Evolutionary conservation across 331 rosid genomes (phyloP), one percentile per base, ranked within the genome.

Genomic region (Acacia pycnantha): DNA sequence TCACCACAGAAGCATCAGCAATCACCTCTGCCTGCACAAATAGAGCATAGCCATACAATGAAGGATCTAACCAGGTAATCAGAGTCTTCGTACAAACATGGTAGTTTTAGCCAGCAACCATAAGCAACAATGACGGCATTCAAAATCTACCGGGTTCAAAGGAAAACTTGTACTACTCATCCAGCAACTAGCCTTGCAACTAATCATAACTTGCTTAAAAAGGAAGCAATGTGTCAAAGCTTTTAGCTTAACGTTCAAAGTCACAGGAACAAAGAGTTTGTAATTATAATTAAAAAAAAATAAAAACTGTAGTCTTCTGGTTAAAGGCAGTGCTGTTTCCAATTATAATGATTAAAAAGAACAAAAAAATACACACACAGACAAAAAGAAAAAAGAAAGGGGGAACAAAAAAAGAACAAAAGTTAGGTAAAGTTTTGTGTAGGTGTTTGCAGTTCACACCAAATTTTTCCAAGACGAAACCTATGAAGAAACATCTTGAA

Each of bases 1-100:
- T 91, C 75, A 90, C 88, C 50, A 94, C 89, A 21, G 84, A 76
- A 72, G 85, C 88, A 12, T 88, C 88, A 73, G 86, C 87, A 18
- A 53, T 47, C 83, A 94, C 90, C 82, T 92, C 92, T 14, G 80
- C 81, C 98, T 92, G 84, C 26, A 59, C 71, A 16, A 68, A 40
- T 58, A 68, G 71, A 16, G n/a, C 21, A 46, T 3, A 56, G 44
- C 68, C 73, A 77, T 46, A 35, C 16, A 66, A 43, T 41, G 19
- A 64, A 58, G 41, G 22, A 51, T 24, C 50, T 53, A 67, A 43
- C 19, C 66, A 62, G 37, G 13, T 2, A 35, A 76, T 40, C 13
- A 31, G 2, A 18, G 15, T 18, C n/a, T 37, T 56, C 65, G 61
- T 47, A 71, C 31, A 51, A 75, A 37, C 41, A 6, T 27, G 64